These are phyloP conservation scores for Tetrapyrgos nigripes DNA, from an alignment of 1,284 basidiomycete genomes.

Conservation along the genomic window DNA sequence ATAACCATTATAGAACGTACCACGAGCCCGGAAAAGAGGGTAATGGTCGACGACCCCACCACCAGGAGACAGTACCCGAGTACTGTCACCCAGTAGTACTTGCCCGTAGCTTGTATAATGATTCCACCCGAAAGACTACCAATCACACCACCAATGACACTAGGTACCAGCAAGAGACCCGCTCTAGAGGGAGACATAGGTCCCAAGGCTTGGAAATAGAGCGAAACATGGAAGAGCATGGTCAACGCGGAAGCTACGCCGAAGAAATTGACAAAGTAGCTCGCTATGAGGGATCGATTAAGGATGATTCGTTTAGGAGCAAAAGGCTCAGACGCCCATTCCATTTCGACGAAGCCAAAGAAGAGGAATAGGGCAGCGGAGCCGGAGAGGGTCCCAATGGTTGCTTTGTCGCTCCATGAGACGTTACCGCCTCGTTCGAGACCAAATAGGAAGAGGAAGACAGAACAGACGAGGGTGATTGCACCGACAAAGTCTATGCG, in stretches of 20 bases:
- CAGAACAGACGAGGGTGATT: constrained; percentile 51
- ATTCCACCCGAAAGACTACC: constrained; percentile 60
- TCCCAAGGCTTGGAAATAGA: constrained; percentile 64
- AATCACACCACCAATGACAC: constrained; percentile 49
- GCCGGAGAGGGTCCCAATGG: constrained; percentile 37
- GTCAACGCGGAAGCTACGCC: constrained; percentile 50
- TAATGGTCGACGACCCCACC: constrained; percentile 44
- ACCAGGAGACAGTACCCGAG: constrained; percentile 45
- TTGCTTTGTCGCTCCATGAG: constrained; percentile 53
- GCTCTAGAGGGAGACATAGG: constrained; percentile 52
- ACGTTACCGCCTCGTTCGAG: constrained; percentile 65
- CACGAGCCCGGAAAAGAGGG: constrained; percentile 46
- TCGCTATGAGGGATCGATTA: constrained; percentile 54
- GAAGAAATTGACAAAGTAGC: constrained; percentile 66
- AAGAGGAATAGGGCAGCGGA: constrained; percentile 38
- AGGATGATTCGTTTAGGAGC: constrained; percentile 60
- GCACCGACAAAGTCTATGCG: constrained; percentile 68
- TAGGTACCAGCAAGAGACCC: constrained; percentile 56
- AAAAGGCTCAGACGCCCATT: constrained; percentile 61
- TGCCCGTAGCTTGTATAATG: constrained; percentile 63
- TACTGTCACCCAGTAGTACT: constrained; percentile 59
- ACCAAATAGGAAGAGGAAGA: constrained; percentile 61
- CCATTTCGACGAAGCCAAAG: constrained; percentile 48
- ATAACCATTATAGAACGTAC: constrained; percentile 44
- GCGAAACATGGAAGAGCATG: constrained; percentile 58